Evolutionary conservation across 768 basidiomycete species (phyloP).

Genomic region (Boletus tomentosulus): DNA sequence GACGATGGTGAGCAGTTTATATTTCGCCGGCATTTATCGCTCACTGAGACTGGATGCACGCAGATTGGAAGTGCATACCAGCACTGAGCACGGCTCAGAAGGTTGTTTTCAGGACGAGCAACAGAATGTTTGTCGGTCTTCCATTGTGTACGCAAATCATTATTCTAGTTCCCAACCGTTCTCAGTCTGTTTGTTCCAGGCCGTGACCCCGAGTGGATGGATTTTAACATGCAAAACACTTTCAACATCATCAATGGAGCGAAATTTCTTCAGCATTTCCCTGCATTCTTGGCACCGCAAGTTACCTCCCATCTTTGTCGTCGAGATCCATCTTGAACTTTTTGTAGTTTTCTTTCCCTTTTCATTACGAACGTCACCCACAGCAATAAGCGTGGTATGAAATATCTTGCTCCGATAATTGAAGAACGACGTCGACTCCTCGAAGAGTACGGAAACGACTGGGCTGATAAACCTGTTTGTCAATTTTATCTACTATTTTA

Average conservation of each 20-base stretch:
- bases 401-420: slow-evolving; percentile 28
- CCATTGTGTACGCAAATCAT: neutral
- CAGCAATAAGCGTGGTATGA: slow-evolving; percentile 5
- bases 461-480: slow-evolving; percentile 33
- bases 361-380: slow-evolving; percentile 9
- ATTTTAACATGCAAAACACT: slow-evolving; percentile 31
- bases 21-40: no score
- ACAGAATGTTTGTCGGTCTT: slow-evolving; percentile 18
- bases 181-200: slow-evolving; percentile 24
- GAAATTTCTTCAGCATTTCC: slow-evolving; percentile 16
- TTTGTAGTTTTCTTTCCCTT: slow-evolving; percentile 13
- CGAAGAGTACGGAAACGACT: slow-evolving; percentile 23
- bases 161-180: neutral
- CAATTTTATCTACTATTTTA: neutral
- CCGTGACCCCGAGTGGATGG: slow-evolving; percentile 35
- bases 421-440: slow-evolving; percentile 24
- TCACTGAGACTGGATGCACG: neutral
- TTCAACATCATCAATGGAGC: slow-evolving; percentile 22
- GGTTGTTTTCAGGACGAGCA: slow-evolving; percentile 40
- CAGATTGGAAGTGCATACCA: slow-evolving; percentile 39
- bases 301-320: neutral
- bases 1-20: slow-evolving; percentile 11
- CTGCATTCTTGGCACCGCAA: slow-evolving; percentile 31
- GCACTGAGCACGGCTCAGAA: slow-evolving; percentile 25
- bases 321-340: neutral